These are phyloP conservation scores for Didymella pinodella DNA, from an alignment of 2,329 filamentous ascomycete genomes.

Conservation along the genomic window DNA sequence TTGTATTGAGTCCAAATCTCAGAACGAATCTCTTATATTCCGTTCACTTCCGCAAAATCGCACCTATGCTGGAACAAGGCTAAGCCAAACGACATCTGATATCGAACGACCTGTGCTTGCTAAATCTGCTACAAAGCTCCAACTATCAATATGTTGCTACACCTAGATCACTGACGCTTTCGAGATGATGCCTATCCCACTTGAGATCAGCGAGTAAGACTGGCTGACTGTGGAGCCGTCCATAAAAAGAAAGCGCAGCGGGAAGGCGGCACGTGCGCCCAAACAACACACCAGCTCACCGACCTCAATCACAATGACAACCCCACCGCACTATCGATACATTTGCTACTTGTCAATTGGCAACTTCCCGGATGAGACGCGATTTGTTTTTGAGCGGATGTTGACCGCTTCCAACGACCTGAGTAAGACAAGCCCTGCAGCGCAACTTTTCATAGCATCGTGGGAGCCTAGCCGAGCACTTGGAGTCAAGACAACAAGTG, in stretches of 20 bases:
- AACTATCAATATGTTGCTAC: no score
- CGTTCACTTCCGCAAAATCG: no score
- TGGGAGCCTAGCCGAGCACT: slow-evolving; percentile 26
- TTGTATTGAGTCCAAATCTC: no score
- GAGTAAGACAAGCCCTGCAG: slow-evolving; percentile 37
- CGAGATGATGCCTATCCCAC: no score
- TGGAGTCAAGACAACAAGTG: slow-evolving; percentile 21
- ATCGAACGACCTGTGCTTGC: no score
- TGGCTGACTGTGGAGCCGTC: slow-evolving; percentile 16
- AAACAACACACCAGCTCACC: slow-evolving; percentile 31
- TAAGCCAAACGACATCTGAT: no score
- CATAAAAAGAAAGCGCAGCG: slow-evolving; percentile 20
- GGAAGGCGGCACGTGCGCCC: slow-evolving; percentile 19
- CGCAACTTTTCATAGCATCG: slow-evolving; percentile 21
- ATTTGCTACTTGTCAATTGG: slow-evolving; percentile 8
- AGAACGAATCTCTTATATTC: no score
- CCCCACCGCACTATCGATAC: slow-evolving; percentile 25
- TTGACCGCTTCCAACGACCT: slow-evolving; percentile 32
- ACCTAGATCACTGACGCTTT: no score
- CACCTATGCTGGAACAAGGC: no score
- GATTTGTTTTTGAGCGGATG: slow-evolving; percentile 22
- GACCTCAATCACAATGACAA: slow-evolving; percentile 23
- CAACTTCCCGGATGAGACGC: slow-evolving; percentile 27
- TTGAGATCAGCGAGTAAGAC: no score
- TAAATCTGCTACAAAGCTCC: no score